Evolutionary conservation across 169 alveolate genomes (phyloP).

Genomic region (Plasmodium blacklocki): DNA sequence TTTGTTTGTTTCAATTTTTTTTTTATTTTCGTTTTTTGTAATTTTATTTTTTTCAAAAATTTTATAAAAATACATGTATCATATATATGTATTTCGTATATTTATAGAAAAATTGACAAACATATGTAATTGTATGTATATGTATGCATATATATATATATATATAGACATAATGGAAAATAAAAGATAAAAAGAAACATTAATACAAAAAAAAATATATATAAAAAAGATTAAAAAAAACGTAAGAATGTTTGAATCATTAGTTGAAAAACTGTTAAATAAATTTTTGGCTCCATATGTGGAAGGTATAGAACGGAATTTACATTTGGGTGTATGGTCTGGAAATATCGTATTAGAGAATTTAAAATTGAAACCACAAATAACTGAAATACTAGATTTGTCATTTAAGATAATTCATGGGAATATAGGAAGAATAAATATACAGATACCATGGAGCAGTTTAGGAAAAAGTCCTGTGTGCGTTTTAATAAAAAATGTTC

Average conservation of each 20-base stretch:
- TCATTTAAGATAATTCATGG: constrained; percentile 82
- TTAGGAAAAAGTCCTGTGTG: constrained; percentile 87
- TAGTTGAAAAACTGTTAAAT: constrained; percentile 88
- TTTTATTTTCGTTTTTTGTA: no score
- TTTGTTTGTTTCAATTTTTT: no score
- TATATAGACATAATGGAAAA: background rate
- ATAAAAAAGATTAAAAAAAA: constrained; percentile 7
- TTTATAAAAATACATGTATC: no score
- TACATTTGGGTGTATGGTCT: constrained; percentile 91
- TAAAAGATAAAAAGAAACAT: background rate
- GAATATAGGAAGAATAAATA: constrained; percentile 84
- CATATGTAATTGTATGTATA: no score
- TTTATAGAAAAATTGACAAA: no score
- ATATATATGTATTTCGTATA: no score
- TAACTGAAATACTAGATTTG: constrained; percentile 81
- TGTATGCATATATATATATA: background rate
- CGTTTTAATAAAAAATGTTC: constrained; percentile 85
- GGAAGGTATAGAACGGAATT: constrained; percentile 87
- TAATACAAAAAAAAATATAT: background rate
- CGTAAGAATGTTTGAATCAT: constrained; percentile 86
- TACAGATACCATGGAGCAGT: constrained; percentile 89
- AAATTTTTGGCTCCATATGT: constrained; percentile 91
- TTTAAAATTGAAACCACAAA: constrained; percentile 86
- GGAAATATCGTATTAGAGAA: constrained; percentile 89
- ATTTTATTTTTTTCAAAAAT: no score